Base-by-base conservation (phyloP, 208 protist genomes). In the Endotrypanum monterogeii region DNA sequence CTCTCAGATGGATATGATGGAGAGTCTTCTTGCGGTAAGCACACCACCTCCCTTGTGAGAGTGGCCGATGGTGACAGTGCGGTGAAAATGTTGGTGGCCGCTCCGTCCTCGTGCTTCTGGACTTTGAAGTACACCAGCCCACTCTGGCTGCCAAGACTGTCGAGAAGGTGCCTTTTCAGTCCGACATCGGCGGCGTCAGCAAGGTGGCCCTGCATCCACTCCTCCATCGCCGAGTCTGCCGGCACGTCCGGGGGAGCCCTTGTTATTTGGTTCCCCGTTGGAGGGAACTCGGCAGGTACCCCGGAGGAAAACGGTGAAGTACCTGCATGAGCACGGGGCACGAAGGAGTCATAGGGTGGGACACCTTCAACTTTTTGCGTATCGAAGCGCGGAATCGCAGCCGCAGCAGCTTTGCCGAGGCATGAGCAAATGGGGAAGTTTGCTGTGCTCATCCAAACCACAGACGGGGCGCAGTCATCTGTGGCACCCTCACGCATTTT, bases 291-390 rank as follows among this genome's bases (percentile, higher is more conserved):
- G 1, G 48, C 18, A 55, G 41, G n/a, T 18, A 1, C 2, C 2
- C 32, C 30, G 32, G 8, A 18, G 25, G 18, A 16, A 6, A 55
- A 18, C 46, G 35, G 32, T 28, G 6, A 32, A 28, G 66, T 23
- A 18, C 12, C 16, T 5, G 5, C 50, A 20, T 35, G 61, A 3
- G 72, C 30, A 5, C 70, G 76, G 46, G 76, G 76, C 18, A 80
- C 76, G 32, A 80, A 80, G 23, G 48, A 67, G 57, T 80, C 76
- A 41, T 76, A 72, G 11, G 55, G 61, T 0, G 69, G 56, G 6
- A 12, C 70, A 14, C 55, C 76, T 9, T 71, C 62, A 2, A 80
- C 41, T n/a, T 28, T 0, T 55, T 80, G 76, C 32, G 41, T 48
- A 32, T 80, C 76, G 35, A 51, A 60, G 6, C 76, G 76, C 18